phyloP scores from a whole-genome alignment of 257 asterid genomes.

The Galeopsis tetrahit region DNA sequence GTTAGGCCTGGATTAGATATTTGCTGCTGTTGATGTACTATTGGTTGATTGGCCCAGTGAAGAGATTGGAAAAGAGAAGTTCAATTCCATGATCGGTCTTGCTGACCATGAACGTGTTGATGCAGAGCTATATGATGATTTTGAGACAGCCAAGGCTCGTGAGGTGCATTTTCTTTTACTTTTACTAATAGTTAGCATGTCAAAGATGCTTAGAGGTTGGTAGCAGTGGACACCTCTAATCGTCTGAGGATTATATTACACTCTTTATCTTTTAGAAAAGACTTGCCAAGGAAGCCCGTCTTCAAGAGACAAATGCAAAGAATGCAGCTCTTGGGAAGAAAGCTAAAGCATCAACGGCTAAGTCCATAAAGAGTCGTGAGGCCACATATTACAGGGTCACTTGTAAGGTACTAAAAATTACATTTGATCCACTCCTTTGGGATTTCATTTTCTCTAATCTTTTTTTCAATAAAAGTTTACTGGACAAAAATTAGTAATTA shows the following conservation, averaged over 20 bases:
- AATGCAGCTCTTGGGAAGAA: constrained; percentile 83
- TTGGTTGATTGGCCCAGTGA: constrained; percentile 53
- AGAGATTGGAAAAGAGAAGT: constrained; percentile 73
- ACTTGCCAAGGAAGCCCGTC: constrained; percentile 90
- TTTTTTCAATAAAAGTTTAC: constrained; percentile 15
- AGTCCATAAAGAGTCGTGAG: constrained; percentile 77
- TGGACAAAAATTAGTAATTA: constrained; percentile 22
- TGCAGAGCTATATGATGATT: constrained; percentile 83
- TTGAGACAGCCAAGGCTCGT: constrained; percentile 83
- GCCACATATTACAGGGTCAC: constrained; percentile 77
- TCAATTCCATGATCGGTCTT: constrained; percentile 88
- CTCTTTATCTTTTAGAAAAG: constrained; percentile 60
- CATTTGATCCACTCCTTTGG: constrained; percentile 17
- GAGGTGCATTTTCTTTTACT: constrained; percentile 41
- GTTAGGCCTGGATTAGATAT: constrained; percentile 4
- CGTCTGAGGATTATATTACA: constrained; percentile 24
- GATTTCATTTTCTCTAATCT: constrained; percentile 9
- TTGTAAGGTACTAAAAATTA: constrained; percentile 64
- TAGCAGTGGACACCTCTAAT: constrained; percentile 20
- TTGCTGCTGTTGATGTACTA: constrained; percentile 28
- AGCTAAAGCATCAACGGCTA: constrained; percentile 55
- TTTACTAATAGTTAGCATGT: constrained; percentile 8
- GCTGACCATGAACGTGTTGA: constrained; percentile 68
- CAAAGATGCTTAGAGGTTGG: constrained; percentile 28
- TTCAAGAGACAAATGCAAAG: constrained; percentile 78